These are phyloP conservation scores for Rhexocercosporidium sp. DNA, from an alignment of 2,329 filamentous ascomycete genomes.

Conservation along the genomic window DNA sequence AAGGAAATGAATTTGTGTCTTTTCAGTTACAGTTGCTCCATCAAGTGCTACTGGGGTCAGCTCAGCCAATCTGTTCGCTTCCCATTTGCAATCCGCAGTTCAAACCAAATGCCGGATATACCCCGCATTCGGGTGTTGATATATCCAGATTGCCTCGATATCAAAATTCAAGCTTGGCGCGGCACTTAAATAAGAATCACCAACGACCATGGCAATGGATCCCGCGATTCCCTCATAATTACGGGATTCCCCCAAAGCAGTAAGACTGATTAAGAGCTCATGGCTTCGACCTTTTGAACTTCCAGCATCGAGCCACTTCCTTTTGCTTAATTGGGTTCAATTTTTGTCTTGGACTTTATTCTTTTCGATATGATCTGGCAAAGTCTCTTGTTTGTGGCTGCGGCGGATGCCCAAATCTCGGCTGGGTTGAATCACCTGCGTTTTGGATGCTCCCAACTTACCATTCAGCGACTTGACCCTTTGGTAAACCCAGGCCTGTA, in stretches of 20 bases:
- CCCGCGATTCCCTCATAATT: not conserved
- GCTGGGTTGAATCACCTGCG: not conserved
- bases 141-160: conserved; percentile 2
- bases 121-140: not conserved
- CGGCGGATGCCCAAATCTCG: not conserved
- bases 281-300: not conserved
- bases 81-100: not conserved
- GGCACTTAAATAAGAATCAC: not conserved
- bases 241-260: not conserved
- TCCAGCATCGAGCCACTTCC: not conserved
- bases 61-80: not conserved
- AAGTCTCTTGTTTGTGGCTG: not conserved
- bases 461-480: conserved; percentile 7
- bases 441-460: not conserved
- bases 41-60: too few species aligned
- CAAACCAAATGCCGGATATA: not conserved
- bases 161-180: not conserved
- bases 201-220: not conserved
- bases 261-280: not conserved
- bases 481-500: not conserved
- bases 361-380: not conserved
- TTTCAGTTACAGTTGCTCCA: too few species aligned
- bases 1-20: too few species aligned
- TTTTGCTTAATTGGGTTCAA: too few species aligned
- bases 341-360: too few species aligned